These are phyloP conservation scores for Ganoderma resinaceum DNA, from an alignment of 1,284 basidiomycete genomes.

Conservation along the genomic window DNA sequence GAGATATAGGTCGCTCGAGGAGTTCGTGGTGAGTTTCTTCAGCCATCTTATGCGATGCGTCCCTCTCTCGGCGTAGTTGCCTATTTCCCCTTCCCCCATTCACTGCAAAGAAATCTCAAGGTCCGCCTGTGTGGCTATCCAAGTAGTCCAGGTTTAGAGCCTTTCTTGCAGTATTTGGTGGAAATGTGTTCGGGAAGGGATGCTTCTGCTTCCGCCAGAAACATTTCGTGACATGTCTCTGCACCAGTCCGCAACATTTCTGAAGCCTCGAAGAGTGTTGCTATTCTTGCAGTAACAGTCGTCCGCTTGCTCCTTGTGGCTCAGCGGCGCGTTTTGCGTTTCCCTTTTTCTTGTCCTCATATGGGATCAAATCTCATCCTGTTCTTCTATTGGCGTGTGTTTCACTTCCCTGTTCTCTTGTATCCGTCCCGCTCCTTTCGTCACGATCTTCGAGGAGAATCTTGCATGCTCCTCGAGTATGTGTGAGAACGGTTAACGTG, in stretches of 20 bases:
- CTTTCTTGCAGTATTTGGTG: not conserved
- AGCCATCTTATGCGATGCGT: not conserved
- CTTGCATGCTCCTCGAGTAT: not conserved
- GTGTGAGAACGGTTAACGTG: too few relatives aligned
- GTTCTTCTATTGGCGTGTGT: not conserved
- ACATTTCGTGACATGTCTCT: not conserved
- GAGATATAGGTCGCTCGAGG: slow-evolving; percentile 76
- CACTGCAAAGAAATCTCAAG: not conserved
- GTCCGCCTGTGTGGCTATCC: too few relatives aligned
- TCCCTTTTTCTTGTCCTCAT: not conserved
- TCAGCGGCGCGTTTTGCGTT: not conserved
- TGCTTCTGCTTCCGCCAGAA: not conserved
- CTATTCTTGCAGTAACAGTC: too few relatives aligned
- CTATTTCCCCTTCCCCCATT: not conserved
- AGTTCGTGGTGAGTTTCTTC: slow-evolving; percentile 67
- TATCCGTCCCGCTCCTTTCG: not conserved
- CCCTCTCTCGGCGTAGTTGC: not conserved
- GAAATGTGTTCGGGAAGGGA: not conserved
- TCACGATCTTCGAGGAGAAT: not conserved
- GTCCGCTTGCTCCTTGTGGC: not conserved
- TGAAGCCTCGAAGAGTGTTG: not conserved
- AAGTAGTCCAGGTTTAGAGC: too few relatives aligned
- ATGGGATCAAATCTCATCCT: not conserved
- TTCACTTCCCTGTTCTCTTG: not conserved
- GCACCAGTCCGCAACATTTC: not conserved